Base-by-base conservation (phyloP, 352 stramenopile genomes). In the Pythium rhizo-oryzae region DNA sequence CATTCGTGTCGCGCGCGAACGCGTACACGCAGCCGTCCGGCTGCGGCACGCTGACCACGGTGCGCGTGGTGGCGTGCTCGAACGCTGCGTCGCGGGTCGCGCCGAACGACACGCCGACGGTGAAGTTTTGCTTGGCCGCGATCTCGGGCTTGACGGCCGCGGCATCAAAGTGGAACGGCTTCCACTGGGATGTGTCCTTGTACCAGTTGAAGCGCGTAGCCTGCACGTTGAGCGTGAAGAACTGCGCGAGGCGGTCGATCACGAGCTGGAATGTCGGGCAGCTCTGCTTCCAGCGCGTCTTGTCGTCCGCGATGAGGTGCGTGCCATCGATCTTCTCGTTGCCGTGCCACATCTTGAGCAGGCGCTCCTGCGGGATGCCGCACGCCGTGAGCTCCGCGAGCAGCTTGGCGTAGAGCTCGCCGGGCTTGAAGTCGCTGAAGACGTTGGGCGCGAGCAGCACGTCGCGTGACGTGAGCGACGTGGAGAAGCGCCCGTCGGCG, bases 191-290 rank as follows among this genome's bases (percentile, higher is more conserved):
- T 53, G 82, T 91, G 80, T 98, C 92, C 59, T 91, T 85, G 81
- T 98, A 98, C 93, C 93, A 99, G 78, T 99, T 99, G 70, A 99
- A 98, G 49, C 95, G 85, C 58, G 91, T 97, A 19, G 93, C 91
- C 61, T 96, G 89, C 50, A 88, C 89, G 37, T 87, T 73, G 55
- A 98, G 80, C 15, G 77, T 72, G 79, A 98, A 98, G 63, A 97
- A 98, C 12, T 85, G 62, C 67, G 88, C 87, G 33, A 98, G 54
- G 19, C 85, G 76, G 67, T 94, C 77, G 70, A 85, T 84, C 64
- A 97, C 76, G 51, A 96, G 67, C 62, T 92, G 76, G 69, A 95
- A 93, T 52, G 84, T 96, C n/a, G 84, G 84, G 59, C 82, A 91
- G 49, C 79, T 82, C 58, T 46, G 67, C 65, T 91, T 91, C 84